Conservation (phyloP, 495 filamentous ascomycete species). For the Hyaloscypha finlandica region DNA sequence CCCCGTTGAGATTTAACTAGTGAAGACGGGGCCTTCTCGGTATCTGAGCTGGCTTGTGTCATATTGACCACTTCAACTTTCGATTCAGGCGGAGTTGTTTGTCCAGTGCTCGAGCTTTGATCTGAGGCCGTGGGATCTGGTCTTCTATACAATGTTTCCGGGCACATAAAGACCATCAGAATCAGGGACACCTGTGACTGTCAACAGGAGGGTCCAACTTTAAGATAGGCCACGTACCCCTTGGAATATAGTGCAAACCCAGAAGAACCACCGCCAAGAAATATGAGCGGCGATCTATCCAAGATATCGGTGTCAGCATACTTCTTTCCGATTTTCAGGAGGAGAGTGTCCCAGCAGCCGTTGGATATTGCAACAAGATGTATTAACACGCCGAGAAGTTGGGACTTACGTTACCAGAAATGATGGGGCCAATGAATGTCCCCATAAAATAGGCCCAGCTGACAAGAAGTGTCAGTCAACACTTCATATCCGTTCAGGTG, state of each 20-base stretch:
- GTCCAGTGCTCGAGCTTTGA: too few relatives aligned
- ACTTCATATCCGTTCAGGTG: slow-evolving; percentile 51
- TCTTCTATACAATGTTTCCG: slow-evolving; percentile 62
- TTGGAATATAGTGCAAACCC: slow-evolving; percentile 35
- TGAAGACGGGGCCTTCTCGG: not conserved
- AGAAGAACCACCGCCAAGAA: slow-evolving; percentile 70
- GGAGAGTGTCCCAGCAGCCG: too few relatives aligned
- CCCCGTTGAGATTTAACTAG: not conserved
- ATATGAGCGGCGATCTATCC: slow-evolving; percentile 49
- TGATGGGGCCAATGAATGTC: slow-evolving; percentile 52
- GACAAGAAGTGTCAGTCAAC: slow-evolving; percentile 47
- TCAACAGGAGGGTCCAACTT: not conserved
- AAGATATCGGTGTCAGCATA: too few relatives aligned
- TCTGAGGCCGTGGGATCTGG: not conserved
- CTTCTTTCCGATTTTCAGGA: too few relatives aligned
- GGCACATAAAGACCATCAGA: slow-evolving; percentile 52
- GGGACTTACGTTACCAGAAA: slow-evolving; percentile 51
- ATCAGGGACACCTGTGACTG: slow-evolving; percentile 12
- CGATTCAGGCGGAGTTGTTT: too few relatives aligned
- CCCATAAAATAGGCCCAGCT: slow-evolving; percentile 26
- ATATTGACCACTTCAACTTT: too few relatives aligned
- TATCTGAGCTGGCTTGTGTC: not conserved
- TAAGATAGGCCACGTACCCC: slow-evolving; percentile 45
- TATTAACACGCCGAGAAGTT: too few relatives aligned
- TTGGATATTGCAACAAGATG: too few relatives aligned